Percentiles rank a stretch among this genome's conserved stretches.
Conservation (phyloP, 73 alveolate genomes). For the Uronychia setigera region DNA sequence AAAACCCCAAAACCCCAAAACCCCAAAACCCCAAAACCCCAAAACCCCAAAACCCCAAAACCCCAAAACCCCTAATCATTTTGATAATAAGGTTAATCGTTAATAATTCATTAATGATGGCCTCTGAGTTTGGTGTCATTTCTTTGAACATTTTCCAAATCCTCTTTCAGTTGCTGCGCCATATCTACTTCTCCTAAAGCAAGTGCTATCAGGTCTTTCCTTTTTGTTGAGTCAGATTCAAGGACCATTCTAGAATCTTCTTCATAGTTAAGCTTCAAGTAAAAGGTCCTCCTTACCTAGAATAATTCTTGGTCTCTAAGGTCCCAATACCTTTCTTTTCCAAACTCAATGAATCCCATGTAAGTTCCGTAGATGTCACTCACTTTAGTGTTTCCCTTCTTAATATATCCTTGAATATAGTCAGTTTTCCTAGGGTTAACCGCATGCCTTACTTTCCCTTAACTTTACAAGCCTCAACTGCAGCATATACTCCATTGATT, state of each 20-base stretch:
- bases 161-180: constrained; percentile 92
- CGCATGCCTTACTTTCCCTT: no score
- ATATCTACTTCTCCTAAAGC: constrained; percentile 75
- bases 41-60: no score
- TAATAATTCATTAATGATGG: no score
- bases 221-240: constrained; percentile 76
- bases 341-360: constrained; percentile 94
- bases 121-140: constrained; percentile 80
- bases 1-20: no score
- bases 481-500: constrained; percentile 52
- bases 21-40: no score
- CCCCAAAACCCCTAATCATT: no score
- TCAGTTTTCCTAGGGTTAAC: no score
- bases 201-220: constrained; percentile 72
- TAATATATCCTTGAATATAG: constrained; percentile 84
- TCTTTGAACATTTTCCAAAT: constrained; percentile 79
- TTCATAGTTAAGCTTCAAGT: background rate
- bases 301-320: constrained; percentile 67
- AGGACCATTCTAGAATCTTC: constrained; percentile 46
- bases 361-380: constrained; percentile 89
- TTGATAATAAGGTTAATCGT: no score
- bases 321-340: constrained; percentile 95
- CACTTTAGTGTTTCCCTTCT: constrained; percentile 68
- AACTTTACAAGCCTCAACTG: constrained; percentile 64
- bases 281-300: constrained; percentile 6